These are phyloP conservation scores for Brasilioporus rufonigricans DNA, from an alignment of 768 basidiomycete species.

Conservation along the genomic window DNA sequence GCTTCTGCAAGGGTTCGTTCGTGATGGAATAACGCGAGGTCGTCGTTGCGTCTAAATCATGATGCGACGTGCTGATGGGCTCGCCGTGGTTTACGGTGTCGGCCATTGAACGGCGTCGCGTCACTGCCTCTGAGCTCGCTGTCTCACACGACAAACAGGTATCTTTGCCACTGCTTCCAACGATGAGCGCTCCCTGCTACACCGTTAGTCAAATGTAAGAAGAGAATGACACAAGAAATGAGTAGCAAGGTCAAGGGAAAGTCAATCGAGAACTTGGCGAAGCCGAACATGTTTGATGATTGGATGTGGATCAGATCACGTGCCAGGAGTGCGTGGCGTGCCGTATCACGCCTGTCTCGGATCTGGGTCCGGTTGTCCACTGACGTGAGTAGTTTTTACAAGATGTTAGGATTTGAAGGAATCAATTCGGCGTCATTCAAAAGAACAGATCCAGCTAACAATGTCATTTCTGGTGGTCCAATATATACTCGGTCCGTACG, in stretches of 20 bases:
- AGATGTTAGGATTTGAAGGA: too few relatives aligned
- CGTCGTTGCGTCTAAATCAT: neutral
- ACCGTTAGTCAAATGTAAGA: neutral
- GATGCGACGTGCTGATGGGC: constrained; percentile 4
- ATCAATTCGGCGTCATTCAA: too few relatives aligned
- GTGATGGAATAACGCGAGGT: neutral
- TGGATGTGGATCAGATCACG: constrained; percentile 5
- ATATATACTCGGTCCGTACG: too few relatives aligned
- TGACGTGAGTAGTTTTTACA: too few relatives aligned
- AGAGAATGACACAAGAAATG: neutral
- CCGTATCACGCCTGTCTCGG: too few relatives aligned
- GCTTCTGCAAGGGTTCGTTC: constrained; percentile 13
- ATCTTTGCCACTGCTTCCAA: neutral
- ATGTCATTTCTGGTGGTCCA: too few relatives aligned
- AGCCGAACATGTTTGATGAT: neutral
- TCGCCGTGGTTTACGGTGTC: constrained; percentile 15
- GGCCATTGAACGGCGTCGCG: constrained; percentile 13
- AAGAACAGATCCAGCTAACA: too few relatives aligned
- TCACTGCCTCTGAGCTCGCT: neutral
- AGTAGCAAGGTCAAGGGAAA: neutral
- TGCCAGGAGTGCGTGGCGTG: too few relatives aligned
- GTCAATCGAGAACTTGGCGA: neutral
- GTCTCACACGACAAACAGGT: neutral
- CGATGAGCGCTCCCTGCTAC: neutral
- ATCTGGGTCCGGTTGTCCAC: too few relatives aligned